Percentiles rank a stretch among this genome's conserved stretches.
phyloP scores from a whole-genome alignment of 2,329 filamentous ascomycete species.

The Cadophora luteo-olivacea region DNA sequence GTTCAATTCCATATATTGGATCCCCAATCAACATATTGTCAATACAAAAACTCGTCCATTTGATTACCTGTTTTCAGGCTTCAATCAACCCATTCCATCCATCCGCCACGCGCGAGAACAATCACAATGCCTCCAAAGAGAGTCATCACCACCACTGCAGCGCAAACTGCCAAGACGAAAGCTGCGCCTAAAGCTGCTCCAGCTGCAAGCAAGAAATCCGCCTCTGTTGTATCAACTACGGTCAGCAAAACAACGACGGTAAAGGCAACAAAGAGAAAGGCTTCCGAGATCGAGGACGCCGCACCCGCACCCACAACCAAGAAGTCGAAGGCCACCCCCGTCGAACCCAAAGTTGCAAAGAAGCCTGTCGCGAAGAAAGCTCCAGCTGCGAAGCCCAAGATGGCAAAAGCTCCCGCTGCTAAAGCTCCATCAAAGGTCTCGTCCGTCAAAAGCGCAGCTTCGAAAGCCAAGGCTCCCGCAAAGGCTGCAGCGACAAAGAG shows the following conservation, averaged over 20 bases:
- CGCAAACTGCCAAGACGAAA: constrained; percentile 17
- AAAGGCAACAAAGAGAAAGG: constrained; percentile 33
- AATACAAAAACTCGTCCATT: background rate
- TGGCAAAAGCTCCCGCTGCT: constrained; percentile 17
- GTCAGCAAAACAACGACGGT: constrained; percentile 14
- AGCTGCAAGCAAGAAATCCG: constrained; percentile 22
- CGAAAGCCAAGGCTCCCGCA: constrained; percentile 31
- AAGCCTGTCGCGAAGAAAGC: constrained; percentile 31
- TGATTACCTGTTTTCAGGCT: background rate
- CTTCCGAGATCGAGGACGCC: constrained; percentile 27
- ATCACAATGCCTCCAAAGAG: constrained; percentile 36
- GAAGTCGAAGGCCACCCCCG: constrained; percentile 28
- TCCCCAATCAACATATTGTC: constrained; percentile 3
- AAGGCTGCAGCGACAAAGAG: constrained; percentile 21
- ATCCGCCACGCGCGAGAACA: constrained; percentile 8
- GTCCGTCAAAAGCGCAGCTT: constrained; percentile 14
- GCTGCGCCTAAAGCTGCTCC: constrained; percentile 20
- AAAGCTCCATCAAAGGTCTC: constrained; percentile 19
- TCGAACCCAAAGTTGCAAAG: constrained; percentile 38
- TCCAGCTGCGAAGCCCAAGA: constrained; percentile 14
- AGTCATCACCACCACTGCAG: constrained; percentile 12
- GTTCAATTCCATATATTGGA: constrained; percentile 13
- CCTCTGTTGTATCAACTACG: constrained; percentile 7
- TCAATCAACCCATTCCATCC: constrained; percentile 2
- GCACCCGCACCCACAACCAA: constrained; percentile 30